Conservation (phyloP, 139 green algal species). For the Volvox africanus region DNA sequence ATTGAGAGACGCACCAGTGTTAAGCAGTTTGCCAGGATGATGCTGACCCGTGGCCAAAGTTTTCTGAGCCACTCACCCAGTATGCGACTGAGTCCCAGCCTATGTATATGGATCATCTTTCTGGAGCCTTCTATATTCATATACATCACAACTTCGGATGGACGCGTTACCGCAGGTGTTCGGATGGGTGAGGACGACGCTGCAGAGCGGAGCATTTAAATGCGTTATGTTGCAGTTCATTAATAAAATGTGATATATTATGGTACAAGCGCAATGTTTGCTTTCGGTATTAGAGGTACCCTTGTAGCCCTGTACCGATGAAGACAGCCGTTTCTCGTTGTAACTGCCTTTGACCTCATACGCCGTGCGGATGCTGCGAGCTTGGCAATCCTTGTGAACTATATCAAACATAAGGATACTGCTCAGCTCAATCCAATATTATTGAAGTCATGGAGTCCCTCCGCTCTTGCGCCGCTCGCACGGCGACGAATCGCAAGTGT, state of each 20-base stretch:
- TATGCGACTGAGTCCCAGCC: neutral
- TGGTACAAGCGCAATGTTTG: neutral
- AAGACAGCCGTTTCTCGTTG: neutral
- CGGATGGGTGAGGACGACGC: neutral
- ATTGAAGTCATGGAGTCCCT: neutral
- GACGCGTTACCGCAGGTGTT: neutral
- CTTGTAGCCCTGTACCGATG: too few species aligned
- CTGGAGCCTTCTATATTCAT: neutral
- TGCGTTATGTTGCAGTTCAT: neutral
- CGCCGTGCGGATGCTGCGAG: too few species aligned
- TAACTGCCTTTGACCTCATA: neutral
- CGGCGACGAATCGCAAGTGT: neutral
- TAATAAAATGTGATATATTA: neutral
- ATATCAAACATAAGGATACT: too few species aligned
- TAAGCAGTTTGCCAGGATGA: neutral
- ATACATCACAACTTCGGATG: neutral
- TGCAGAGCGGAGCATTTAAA: slow-evolving; percentile 4
- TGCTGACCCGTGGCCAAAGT: neutral
- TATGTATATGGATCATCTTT: neutral
- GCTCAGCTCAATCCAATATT: neutral
- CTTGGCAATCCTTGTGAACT: too few species aligned
- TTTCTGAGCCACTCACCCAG: neutral
- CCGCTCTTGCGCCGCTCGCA: neutral
- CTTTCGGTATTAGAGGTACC: too few species aligned
- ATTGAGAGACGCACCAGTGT: neutral